These are phyloP conservation scores for Zoysia japonica DNA, from an alignment of 176 grass and related monocot species.

Conservation along the genomic window DNA sequence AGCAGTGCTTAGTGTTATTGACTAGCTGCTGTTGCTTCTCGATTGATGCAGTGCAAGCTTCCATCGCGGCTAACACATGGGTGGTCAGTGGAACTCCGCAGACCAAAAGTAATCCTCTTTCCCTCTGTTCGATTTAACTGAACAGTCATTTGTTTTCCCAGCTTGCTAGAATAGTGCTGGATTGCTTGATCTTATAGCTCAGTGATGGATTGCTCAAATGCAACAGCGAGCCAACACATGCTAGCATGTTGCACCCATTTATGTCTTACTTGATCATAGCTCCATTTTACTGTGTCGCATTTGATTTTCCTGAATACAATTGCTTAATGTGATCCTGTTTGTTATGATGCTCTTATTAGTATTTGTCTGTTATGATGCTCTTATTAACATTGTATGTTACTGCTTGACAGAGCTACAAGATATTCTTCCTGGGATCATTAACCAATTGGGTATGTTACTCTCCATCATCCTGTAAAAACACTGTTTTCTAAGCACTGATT, in stretches of 20 bases:
- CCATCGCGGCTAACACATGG: constrained; percentile 97
- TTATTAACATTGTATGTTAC: constrained; percentile 22
- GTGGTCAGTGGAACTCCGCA: constrained; percentile 92
- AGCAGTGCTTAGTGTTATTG: not conserved
- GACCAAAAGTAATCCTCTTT: constrained; percentile 71
- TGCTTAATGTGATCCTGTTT: not conserved
- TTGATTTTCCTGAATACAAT: not conserved
- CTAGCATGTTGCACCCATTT: not conserved
- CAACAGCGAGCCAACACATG: not conserved
- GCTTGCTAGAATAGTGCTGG: not conserved
- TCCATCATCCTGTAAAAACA: not conserved
- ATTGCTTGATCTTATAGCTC: not conserved
- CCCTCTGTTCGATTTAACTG: not conserved
- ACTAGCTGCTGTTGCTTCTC: no score
- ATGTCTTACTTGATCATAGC: not conserved
- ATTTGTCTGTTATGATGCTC: not conserved
- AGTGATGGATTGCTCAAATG: not conserved
- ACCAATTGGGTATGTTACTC: constrained; percentile 75
- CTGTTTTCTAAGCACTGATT: not conserved
- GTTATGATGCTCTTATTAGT: no score
- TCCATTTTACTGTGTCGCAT: not conserved
- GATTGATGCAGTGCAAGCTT: constrained; percentile 79
- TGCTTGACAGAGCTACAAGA: constrained; percentile 85
- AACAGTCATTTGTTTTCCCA: not conserved
- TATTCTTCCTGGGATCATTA: constrained; percentile 89